These are phyloP conservation scores for Scleroderma citrinum DNA, from an alignment of 768 basidiomycete genomes.

Conservation along the genomic window DNA sequence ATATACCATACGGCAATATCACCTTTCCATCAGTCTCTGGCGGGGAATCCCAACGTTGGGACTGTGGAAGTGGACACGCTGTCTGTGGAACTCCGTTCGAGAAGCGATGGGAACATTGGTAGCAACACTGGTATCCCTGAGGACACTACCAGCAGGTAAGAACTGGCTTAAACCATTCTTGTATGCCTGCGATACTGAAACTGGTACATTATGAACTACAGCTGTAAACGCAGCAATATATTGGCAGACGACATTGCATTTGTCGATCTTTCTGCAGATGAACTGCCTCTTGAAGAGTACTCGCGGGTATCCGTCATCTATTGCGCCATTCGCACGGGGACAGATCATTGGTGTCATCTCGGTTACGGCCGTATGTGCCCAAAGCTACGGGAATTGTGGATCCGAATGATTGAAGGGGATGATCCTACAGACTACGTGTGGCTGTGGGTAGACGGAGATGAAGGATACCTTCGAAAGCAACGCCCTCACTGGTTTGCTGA, in stretches of 20 bases:
- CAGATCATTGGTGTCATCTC: not conserved
- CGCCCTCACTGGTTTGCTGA: not conserved
- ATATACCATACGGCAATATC: too few relatives aligned
- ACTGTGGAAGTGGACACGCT: too few relatives aligned
- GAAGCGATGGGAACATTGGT: too few relatives aligned
- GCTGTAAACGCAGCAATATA: not conserved
- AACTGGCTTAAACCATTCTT: not conserved
- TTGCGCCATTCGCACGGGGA: not conserved
- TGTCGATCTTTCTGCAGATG: not conserved
- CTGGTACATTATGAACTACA: not conserved
- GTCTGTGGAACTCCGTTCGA: too few relatives aligned
- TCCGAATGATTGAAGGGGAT: not conserved
- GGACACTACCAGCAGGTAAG: not conserved
- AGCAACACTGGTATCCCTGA: not conserved
- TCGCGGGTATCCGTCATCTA: not conserved
- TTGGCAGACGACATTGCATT: not conserved
- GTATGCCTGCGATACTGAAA: not conserved
- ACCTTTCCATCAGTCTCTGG: too few relatives aligned
- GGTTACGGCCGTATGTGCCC: not conserved
- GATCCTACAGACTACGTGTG: not conserved
- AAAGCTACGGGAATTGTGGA: not conserved
- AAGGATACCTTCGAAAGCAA: not conserved
- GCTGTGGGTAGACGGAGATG: not conserved
- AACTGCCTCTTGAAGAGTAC: not conserved
- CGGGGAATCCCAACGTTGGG: too few relatives aligned